A percentile compares a stretch with the other conserved stretches of the same genome.
These are phyloP conservation scores for Cynanchum wilfordii DNA, from an alignment of 257 asterid species.

Conservation along the genomic window DNA sequence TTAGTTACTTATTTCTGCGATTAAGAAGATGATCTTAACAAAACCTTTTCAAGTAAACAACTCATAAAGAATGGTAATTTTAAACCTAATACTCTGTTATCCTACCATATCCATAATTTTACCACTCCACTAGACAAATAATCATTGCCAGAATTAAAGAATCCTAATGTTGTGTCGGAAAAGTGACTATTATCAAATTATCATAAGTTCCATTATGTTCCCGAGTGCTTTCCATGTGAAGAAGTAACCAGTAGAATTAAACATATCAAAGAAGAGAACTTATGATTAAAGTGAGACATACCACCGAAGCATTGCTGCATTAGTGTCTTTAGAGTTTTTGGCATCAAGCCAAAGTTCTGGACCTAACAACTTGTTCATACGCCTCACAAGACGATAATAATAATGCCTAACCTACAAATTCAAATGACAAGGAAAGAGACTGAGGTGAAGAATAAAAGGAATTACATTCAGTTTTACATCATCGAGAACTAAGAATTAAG, in stretches of 20 bases:
- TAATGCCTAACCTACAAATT: conserved; percentile 78
- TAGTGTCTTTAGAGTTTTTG: conserved; percentile 88
- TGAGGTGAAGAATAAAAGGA: conserved; percentile 15
- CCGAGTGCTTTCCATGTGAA: neutral
- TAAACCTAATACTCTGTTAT: neutral
- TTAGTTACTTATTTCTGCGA: neutral
- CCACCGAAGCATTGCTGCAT: conserved; percentile 99
- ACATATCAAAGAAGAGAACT: neutral
- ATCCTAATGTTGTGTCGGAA: neutral
- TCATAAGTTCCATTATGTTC: neutral
- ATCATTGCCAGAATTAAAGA: neutral
- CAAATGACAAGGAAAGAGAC: conserved; percentile 14
- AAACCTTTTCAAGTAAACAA: conserved; percentile 1
- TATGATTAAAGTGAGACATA: conserved; percentile 19
- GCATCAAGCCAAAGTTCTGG: conserved; percentile 96
- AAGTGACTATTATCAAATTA: neutral
- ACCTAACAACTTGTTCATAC: conserved; percentile 97
- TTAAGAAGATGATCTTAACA: neutral
- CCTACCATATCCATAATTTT: neutral
- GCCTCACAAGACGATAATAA: conserved; percentile 94
- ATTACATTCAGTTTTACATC: neutral
- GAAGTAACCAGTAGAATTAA: neutral
- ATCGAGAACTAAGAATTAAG: neutral
- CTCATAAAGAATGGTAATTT: neutral
- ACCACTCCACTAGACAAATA: neutral